Percentiles rank a stretch among this genome's conserved stretches.
Evolutionary conservation across 768 basidiomycete genomes (phyloP).

Genomic region (Lactarius hengduanensis): DNA sequence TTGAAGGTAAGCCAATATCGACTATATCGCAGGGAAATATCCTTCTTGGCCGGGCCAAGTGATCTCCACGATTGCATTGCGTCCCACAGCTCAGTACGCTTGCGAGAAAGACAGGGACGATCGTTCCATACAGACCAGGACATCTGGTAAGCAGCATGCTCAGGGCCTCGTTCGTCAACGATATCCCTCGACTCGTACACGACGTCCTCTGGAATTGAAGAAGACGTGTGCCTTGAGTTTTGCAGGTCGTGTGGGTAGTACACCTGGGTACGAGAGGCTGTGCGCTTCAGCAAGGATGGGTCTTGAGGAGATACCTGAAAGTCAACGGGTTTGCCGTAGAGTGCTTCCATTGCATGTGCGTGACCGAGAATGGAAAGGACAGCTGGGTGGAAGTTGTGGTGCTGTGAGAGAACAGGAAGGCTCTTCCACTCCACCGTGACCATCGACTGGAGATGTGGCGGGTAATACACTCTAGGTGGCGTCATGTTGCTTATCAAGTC

Average conservation of each 20-base stretch:
- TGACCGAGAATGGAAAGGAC: slow-evolving; percentile 3
- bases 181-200: slow-evolving; percentile 7
- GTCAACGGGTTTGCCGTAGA: background rate
- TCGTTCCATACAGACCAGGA: slow-evolving; percentile 4
- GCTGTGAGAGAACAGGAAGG: slow-evolving; percentile 15
- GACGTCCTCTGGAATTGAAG: background rate
- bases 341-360: slow-evolving; percentile 1
- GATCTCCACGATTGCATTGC: background rate
- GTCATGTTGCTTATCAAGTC: background rate
- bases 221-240: background rate
- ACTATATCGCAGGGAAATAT: slow-evolving; percentile 9
- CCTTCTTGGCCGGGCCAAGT: background rate
- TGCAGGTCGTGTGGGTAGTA: slow-evolving; percentile 11
- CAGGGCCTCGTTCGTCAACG: background rate
- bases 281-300: background rate
- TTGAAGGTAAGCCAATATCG: slow-evolving; percentile 16
- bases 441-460: slow-evolving; percentile 1
- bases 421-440: slow-evolving; percentile 3
- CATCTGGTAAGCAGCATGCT: background rate
- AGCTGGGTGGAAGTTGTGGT: slow-evolving; percentile 5
- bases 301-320: background rate
- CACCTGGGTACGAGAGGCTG: slow-evolving; percentile 2
- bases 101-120: background rate
- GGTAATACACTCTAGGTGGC: slow-evolving; percentile 8
- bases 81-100: slow-evolving; percentile 1